These are phyloP conservation scores for Aspergillus sp. DNA, from an alignment of 2,329 filamentous ascomycete species.

Conservation along the genomic window DNA sequence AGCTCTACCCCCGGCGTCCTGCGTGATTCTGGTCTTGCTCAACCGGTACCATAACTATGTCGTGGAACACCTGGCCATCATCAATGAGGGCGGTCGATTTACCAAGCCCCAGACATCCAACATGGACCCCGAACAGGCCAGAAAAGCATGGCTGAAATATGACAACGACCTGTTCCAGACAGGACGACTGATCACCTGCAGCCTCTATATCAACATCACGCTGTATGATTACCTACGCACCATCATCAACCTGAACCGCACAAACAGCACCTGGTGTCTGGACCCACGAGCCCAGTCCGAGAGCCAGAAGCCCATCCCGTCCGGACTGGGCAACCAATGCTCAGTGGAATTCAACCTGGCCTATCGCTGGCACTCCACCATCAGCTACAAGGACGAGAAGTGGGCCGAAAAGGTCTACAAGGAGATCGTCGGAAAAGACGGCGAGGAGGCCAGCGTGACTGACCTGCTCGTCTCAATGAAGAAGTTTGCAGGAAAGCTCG, in stretches of 20 bases:
- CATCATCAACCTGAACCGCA: constrained; percentile 70
- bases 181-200: constrained; percentile 68
- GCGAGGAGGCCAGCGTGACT: constrained; percentile 19
- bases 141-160: constrained; percentile 61
- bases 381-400: constrained; percentile 71
- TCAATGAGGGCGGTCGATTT: constrained; percentile 83
- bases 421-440: constrained; percentile 61
- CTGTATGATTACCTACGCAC: constrained; percentile 76
- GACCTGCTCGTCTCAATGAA: not conserved
- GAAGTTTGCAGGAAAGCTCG: not conserved
- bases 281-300: constrained; percentile 72
- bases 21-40: constrained; percentile 73
- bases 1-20: constrained; percentile 70
- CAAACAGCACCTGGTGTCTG: constrained; percentile 76
- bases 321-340: constrained; percentile 77
- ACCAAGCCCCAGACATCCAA: constrained; percentile 55
- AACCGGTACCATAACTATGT: constrained; percentile 79
- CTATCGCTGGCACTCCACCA: constrained; percentile 84
- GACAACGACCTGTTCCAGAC: constrained; percentile 80
- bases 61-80: constrained; percentile 75
- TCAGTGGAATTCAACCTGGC: constrained; percentile 87
- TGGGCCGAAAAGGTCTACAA: constrained; percentile 74
- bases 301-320: constrained; percentile 59
- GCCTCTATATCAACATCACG: constrained; percentile 76
- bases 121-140: constrained; percentile 50